A percentile compares a stretch with the other conserved stretches of the same genome.
Conservation (phyloP, 1,139 yeast species). For the Zhuliangozyma blackwelliae region DNA sequence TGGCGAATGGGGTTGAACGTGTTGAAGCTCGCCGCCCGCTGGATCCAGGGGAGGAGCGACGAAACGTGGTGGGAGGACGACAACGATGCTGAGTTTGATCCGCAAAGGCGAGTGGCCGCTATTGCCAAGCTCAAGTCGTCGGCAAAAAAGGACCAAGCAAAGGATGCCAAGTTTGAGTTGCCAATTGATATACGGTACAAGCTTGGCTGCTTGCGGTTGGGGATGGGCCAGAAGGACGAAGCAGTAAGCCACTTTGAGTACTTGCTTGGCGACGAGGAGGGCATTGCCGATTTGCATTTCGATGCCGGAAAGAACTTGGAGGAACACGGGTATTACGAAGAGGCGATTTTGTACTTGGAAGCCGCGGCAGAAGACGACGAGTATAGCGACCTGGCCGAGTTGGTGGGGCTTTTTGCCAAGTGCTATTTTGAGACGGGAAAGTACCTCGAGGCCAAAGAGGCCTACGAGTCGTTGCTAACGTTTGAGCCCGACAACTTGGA, state of each 20-base stretch:
- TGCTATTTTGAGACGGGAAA: slow-evolving; percentile 75
- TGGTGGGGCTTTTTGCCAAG: slow-evolving; percentile 64
- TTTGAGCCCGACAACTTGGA: slow-evolving; percentile 66
- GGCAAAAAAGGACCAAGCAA: slow-evolving; percentile 20
- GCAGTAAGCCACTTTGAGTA: slow-evolving; percentile 62
- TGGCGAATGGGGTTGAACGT: slow-evolving; percentile 62
- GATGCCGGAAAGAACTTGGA: slow-evolving; percentile 77
- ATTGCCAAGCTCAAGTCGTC: slow-evolving; percentile 13
- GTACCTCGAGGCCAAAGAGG: slow-evolving; percentile 62
- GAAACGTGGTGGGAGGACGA: slow-evolving; percentile 85
- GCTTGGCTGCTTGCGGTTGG: slow-evolving; percentile 68
- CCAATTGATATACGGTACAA: slow-evolving; percentile 88
- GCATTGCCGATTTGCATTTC: slow-evolving; percentile 66
- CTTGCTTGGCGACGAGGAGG: slow-evolving; percentile 54
- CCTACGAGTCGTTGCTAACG: slow-evolving; percentile 54
- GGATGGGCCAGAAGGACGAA: slow-evolving; percentile 60
- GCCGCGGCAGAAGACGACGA: slow-evolving; percentile 43
- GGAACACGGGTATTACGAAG: slow-evolving; percentile 61
- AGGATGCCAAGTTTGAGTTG: slow-evolving; percentile 38
- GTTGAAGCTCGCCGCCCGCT: slow-evolving; percentile 70
- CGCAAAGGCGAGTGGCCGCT: slow-evolving; percentile 44
- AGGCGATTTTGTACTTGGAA: slow-evolving; percentile 64
- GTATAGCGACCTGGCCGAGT: slow-evolving; percentile 36
- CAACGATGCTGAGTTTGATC: slow-evolving; percentile 79
- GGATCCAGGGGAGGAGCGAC: slow-evolving; percentile 69